Conservation (phyloP, 257 asterid genomes). For the Penstemon davidsonii region DNA sequence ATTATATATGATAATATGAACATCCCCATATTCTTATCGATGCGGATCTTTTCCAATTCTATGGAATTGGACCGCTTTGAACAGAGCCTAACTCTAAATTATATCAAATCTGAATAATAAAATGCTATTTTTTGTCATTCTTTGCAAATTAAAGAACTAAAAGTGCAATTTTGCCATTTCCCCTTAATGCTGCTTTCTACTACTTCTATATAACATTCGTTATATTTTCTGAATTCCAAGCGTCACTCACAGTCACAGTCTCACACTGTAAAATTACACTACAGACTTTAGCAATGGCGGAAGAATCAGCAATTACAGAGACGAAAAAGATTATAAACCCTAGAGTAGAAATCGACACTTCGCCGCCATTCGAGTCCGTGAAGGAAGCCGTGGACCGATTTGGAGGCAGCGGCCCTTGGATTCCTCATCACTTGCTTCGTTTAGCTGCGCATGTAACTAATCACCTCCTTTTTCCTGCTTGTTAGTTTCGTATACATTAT, state of each 20-base stretch:
- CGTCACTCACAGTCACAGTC: neutral
- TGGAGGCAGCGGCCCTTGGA: conserved; percentile 71
- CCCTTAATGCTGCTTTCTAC: too few species aligned
- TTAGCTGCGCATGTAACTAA: conserved; percentile 43
- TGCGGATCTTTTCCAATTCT: too few species aligned
- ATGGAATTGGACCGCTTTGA: too few species aligned
- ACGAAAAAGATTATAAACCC: conserved; percentile 55
- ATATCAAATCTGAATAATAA: too few species aligned
- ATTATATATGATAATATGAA: conserved; percentile 13
- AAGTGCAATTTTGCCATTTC: too few species aligned
- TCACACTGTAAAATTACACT: conserved; percentile 19
- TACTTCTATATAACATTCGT: conserved; percentile 21
- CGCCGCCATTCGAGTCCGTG: conserved; percentile 94
- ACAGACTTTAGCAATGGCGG: conserved; percentile 1
- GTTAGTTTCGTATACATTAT: neutral
- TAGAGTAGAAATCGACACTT: conserved; percentile 80
- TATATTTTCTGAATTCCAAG: conserved; percentile 21
- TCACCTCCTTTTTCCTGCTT: neutral
- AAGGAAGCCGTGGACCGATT: conserved; percentile 90
- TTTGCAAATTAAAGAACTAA: too few species aligned
- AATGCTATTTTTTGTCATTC: too few species aligned
- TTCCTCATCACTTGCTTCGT: conserved; percentile 20
- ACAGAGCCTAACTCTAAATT: too few species aligned
- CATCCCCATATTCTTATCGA: conserved; percentile 15
- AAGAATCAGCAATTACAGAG: conserved; percentile 33